A percentile compares a stretch with the other conserved stretches of the same genome.
These are phyloP conservation scores for Arthrobotrys iridis DNA, from an alignment of 2,329 filamentous ascomycete species.

Conservation along the genomic window DNA sequence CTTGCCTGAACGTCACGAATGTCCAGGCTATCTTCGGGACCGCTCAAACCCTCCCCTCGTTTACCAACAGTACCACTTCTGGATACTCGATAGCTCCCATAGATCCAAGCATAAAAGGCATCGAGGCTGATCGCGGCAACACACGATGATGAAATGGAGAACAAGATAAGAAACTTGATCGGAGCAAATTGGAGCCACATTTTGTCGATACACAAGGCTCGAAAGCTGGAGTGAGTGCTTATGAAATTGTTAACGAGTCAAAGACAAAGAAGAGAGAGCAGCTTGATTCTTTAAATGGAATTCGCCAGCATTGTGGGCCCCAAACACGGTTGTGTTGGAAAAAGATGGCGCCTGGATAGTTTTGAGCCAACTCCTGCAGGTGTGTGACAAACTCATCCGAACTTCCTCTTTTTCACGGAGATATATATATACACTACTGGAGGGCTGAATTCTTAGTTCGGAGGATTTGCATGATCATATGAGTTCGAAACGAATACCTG, in stretches of 20 bases:
- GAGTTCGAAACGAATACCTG: slow-evolving; percentile 4
- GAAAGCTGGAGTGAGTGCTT: neutral
- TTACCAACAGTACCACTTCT: neutral
- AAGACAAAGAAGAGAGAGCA: neutral
- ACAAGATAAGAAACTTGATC: neutral
- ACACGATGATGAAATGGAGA: neutral
- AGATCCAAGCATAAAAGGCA: neutral
- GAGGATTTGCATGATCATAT: neutral
- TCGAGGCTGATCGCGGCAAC: neutral
- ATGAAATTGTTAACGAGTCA: neutral
- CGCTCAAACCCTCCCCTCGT: neutral
- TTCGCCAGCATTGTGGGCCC: neutral
- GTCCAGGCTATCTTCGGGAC: neutral
- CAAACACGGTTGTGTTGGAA: slow-evolving; percentile 8
- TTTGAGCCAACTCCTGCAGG: slow-evolving; percentile 2
- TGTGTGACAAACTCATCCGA: slow-evolving; percentile 20
- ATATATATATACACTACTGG: neutral
- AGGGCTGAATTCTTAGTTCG: neutral
- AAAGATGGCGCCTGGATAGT: slow-evolving; percentile 6
- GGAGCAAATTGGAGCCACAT: neutral
- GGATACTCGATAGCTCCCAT: too few species aligned
- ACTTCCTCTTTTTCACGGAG: slow-evolving; percentile 22
- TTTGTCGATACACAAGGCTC: neutral
- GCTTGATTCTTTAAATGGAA: slow-evolving; percentile 7
- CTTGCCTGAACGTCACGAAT: neutral